These are phyloP conservation scores for Calonectria hawksworthii DNA, from an alignment of 2,329 filamentous ascomycete species.

Conservation along the genomic window DNA sequence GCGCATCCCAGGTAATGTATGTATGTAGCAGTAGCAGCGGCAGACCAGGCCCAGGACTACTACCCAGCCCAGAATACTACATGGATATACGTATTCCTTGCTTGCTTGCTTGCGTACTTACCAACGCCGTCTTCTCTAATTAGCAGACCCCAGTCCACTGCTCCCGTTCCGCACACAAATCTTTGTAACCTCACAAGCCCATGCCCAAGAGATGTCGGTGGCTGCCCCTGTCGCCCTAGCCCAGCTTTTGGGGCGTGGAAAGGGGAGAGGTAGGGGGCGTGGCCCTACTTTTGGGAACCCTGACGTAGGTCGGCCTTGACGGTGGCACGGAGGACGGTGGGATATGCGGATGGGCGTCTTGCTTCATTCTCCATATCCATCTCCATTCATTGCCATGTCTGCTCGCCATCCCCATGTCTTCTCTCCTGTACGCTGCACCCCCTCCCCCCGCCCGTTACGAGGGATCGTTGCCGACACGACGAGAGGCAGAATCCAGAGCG, in stretches of 20 bases:
- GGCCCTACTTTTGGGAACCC: neutral
- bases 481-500: conserved; percentile 4
- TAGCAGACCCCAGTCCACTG: conserved; percentile 17
- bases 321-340: conserved; percentile 3
- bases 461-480: neutral
- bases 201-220: conserved; percentile 5
- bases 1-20: neutral
- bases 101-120: conserved; percentile 12
- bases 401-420: neutral
- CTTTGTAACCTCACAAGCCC: conserved; percentile 8
- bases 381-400: neutral
- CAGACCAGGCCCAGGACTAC: neutral
- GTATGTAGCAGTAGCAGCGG: neutral
- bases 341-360: neutral
- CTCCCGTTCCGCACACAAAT: conserved; percentile 7
- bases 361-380: conserved; percentile 13
- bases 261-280: neutral
- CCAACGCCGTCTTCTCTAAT: conserved; percentile 23
- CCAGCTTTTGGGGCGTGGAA: neutral
- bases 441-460: neutral
- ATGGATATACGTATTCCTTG: conserved; percentile 23
- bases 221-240: conserved; percentile 8
- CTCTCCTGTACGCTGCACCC: neutral
- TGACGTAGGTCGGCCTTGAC: conserved; percentile 12
- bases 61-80: neutral